Base-by-base conservation (phyloP, 2,329 filamentous ascomycete species). In the Apiospora saccharicola region DNA sequence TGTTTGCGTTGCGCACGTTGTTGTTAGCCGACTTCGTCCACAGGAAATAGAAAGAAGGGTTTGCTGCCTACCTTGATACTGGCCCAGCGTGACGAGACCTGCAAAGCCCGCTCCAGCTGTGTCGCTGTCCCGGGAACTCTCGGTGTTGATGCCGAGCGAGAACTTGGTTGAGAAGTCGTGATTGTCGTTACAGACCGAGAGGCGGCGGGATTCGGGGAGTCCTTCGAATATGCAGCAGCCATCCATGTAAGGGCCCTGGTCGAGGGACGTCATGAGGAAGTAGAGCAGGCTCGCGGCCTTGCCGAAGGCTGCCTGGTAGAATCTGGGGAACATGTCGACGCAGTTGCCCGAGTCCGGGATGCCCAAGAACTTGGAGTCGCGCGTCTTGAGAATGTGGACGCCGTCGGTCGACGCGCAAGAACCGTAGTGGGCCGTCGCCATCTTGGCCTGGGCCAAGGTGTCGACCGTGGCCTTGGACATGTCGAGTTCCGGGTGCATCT, bases 401-500 rank as follows among this genome's bases (percentile, higher is more conserved):
- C 46, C 46, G 22, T 22, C 22, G 46, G 46, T 47, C 6, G 46
- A 6, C 16, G 46, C 46, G 16, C 46, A 75, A 43, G 68, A 71
- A 13, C 74, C 73, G 34, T 73, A 74, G 67, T 73, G 74, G 14
- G 72, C 73, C 4, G 73, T 69, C 22, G 69, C 69, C 64, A 73
- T 73, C 51, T 73, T 73, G 10, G 73, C 73, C 34, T 72, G 73
- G 37, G 70, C 41, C 1, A 73, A 69, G 4, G 64, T 47, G 14
- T 73, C 74, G 4, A 74, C 61, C 3, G 53, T 73, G 1, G 72
- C 74, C 67, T 71, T 64, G 16, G 73, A 72, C 12, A 72, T 71
- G 69, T 75, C 74, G n/a, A 75, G 70, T 24, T 73, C 71, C 10
- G 74, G 74, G 43, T 75, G 73, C 37, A 74, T 57, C n/a, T 71